Conservation (phyloP, 2,329 filamentous ascomycete genomes). For the Cordyceps militaris region DNA sequence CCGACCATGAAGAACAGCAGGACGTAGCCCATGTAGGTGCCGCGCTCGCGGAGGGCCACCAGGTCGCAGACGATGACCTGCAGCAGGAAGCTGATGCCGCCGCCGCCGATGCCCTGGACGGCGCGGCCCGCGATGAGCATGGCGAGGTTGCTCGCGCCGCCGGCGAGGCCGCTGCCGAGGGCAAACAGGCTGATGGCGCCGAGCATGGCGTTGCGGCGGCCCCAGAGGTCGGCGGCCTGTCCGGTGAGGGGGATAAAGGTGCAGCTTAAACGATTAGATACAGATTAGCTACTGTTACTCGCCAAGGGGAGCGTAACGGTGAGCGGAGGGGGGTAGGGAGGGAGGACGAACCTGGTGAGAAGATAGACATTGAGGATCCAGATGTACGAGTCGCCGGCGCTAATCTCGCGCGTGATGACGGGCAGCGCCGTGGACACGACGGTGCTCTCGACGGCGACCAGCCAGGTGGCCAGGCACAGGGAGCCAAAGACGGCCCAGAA, state of each 20-base stretch:
- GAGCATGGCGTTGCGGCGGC: conserved; percentile 19
- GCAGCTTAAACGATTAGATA: too few species aligned
- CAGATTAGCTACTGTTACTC: too few species aligned
- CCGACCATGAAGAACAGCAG: conserved; percentile 26
- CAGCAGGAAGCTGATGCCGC: conserved; percentile 23
- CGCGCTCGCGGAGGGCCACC: conserved; percentile 37
- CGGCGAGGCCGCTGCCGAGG: conserved; percentile 28
- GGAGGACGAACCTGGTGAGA: conserved; percentile 12
- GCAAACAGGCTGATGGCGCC: conserved; percentile 2
- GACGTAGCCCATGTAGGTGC: conserved; percentile 29
- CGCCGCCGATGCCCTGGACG: conserved; percentile 32
- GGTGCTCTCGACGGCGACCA: conserved; percentile 15
- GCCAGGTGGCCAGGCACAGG: conserved; percentile 9
- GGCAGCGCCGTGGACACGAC: conserved; percentile 15
- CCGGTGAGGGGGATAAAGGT: conserved; percentile 18
- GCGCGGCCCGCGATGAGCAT: conserved; percentile 32
- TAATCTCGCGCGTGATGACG: conserved; percentile 12
- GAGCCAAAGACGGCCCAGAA: conserved; percentile 17
- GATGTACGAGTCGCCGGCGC: conserved; percentile 12
- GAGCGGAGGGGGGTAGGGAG: too few species aligned
- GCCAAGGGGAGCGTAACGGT: too few species aligned
- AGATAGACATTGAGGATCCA: conserved; percentile 17
- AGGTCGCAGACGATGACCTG: conserved; percentile 30
- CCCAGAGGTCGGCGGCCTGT: conserved; percentile 21
- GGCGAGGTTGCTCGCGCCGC: conserved; percentile 28